Conservation (phyloP, 768 basidiomycete genomes). For the Pleurotus salmoneostramineus region DNA sequence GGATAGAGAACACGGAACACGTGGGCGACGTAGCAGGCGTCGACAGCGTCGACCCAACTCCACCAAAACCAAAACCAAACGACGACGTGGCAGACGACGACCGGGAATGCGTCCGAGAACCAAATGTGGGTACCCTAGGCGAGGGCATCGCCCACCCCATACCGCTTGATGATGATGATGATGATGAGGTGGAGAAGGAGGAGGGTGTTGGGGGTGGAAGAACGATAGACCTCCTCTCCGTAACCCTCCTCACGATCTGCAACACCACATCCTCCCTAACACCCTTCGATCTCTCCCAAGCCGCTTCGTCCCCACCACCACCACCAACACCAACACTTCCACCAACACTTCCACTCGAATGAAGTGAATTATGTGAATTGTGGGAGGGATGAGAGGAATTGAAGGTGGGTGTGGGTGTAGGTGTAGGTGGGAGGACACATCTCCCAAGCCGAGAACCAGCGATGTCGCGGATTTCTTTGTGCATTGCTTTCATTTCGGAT, state of each 20-base stretch:
- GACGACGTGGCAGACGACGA: no score
- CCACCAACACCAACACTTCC: no score
- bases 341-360: no score
- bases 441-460: constrained; percentile 58
- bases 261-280: constrained; percentile 66
- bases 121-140: background rate
- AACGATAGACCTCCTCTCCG: constrained; percentile 1
- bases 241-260: constrained; percentile 51
- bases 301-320: no score
- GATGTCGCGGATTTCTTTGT: constrained; percentile 74
- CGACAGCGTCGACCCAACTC: background rate
- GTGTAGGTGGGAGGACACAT: constrained; percentile 25
- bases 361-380: no score
- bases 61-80: no score
- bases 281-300: constrained; percentile 47
- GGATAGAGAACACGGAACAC: background rate
- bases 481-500: constrained; percentile 53
- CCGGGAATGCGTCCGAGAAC: no score
- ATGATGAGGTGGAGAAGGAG: no score
- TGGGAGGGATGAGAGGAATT: no score
- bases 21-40: constrained; percentile 8
- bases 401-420: constrained; percentile 21
- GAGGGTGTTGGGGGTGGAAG: background rate
- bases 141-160: constrained; percentile 3
- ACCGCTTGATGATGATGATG: no score